Conservation (phyloP, 768 basidiomycete species). For the Agrocybe praecox region DNA sequence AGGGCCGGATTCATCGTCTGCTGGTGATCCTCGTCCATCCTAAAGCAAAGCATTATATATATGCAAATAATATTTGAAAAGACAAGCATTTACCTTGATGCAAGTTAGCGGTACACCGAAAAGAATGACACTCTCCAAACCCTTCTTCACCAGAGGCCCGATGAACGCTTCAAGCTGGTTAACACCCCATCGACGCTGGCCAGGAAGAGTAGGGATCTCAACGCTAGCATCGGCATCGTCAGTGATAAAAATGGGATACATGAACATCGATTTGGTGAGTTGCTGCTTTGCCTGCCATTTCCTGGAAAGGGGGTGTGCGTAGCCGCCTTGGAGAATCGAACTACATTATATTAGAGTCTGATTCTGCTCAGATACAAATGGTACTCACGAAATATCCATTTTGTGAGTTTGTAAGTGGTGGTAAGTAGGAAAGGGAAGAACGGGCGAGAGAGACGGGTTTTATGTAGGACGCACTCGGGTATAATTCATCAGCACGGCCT, state of each 20-base stretch:
- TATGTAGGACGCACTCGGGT: background rate
- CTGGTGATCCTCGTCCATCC: slow-evolving; percentile 84
- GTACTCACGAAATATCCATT: slow-evolving; percentile 23
- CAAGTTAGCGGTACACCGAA: slow-evolving; percentile 91
- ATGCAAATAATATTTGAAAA: background rate
- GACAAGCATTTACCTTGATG: slow-evolving; percentile 56
- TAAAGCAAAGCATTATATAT: slow-evolving; percentile 29
- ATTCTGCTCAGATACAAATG: background rate
- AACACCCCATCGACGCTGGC: slow-evolving; percentile 94
- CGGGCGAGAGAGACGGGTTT: background rate
- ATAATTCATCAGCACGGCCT: background rate
- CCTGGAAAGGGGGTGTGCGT: slow-evolving; percentile 88
- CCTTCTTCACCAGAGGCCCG: slow-evolving; percentile 85
- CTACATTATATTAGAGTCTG: slow-evolving; percentile 25
- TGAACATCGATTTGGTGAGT: slow-evolving; percentile 91
- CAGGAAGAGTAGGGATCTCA: slow-evolving; percentile 77
- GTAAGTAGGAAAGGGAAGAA: slow-evolving; percentile 8
- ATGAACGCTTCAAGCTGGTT: slow-evolving; percentile 89
- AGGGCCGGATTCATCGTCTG: slow-evolving; percentile 88
- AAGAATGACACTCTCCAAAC: slow-evolving; percentile 88
- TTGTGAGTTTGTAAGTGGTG: background rate
- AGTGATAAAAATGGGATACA: slow-evolving; percentile 99
- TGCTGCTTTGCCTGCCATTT: slow-evolving; percentile 83
- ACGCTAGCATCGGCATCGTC: slow-evolving; percentile 89
- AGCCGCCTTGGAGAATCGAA: slow-evolving; percentile 89